phyloP scores from a whole-genome alignment of 495 filamentous ascomycete species.

The Bathelium albidoporum region DNA sequence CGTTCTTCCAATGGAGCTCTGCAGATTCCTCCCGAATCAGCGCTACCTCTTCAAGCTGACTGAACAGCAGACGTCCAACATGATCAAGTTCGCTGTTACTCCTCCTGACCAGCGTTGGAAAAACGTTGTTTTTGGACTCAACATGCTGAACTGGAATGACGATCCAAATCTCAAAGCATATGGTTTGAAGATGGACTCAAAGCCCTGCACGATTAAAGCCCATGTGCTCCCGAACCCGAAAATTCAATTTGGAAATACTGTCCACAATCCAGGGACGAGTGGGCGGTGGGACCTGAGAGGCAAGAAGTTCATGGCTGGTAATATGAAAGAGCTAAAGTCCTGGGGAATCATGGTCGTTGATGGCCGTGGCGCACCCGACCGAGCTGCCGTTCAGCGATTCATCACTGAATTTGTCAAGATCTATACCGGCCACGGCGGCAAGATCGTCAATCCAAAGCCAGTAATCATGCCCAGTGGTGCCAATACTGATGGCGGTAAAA shows the following conservation, averaged over 20 bases:
- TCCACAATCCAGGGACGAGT: conserved; percentile 42
- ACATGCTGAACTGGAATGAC: conserved; percentile 52
- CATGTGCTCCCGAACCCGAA: conserved; percentile 62
- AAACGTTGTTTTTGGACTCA: conserved; percentile 54
- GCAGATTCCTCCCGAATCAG: conserved; percentile 53
- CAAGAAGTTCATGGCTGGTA: conserved; percentile 58
- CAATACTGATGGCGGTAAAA: conserved; percentile 39
- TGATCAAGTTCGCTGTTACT: conserved; percentile 79
- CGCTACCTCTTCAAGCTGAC: conserved; percentile 71
- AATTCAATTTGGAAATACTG: conserved; percentile 45
- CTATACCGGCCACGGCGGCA: conserved; percentile 65
- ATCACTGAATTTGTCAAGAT: conserved; percentile 46
- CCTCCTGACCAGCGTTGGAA: conserved; percentile 51
- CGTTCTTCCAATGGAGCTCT: conserved; percentile 69
- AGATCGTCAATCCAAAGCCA: conserved; percentile 36
- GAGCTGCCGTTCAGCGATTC: conserved; percentile 45
- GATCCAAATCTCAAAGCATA: conserved; percentile 61
- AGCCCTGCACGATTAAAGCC: conserved; percentile 53
- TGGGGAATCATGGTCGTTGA: conserved; percentile 62
- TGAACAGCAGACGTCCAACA: conserved; percentile 55
- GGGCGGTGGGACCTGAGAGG: conserved; percentile 84
- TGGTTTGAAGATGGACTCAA: conserved; percentile 52
- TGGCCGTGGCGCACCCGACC: conserved; percentile 33
- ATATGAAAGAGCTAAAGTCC: conserved; percentile 45
- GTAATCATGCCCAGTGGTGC: conserved; percentile 22